Percentiles rank a stretch among this genome's conserved stretches.
phyloP scores from a whole-genome alignment of 306 rosid genomes.

The Prunus mume region DNA sequence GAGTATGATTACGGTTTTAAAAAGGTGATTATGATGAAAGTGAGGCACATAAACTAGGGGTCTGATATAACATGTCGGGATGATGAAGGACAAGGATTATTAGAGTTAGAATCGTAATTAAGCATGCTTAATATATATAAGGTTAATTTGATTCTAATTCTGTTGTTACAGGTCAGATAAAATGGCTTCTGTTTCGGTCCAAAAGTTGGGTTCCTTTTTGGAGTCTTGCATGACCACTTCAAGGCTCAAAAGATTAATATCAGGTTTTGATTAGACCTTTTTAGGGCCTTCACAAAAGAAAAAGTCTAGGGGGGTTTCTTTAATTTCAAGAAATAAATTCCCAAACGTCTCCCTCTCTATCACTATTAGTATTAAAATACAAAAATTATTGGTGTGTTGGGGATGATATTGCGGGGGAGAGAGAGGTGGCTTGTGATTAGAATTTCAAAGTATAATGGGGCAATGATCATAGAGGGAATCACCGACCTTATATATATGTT shows the following conservation, averaged over 20 bases:
- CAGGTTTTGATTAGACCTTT: constrained; percentile 48
- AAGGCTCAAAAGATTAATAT: constrained; percentile 14
- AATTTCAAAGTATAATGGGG: constrained; percentile 31
- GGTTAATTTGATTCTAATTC: not conserved
- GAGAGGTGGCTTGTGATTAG: constrained; percentile 29
- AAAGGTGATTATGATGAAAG: constrained; percentile 49
- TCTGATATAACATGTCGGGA: constrained; percentile 50
- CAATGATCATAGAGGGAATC: constrained; percentile 44
- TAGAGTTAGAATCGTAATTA: constrained; percentile 27
- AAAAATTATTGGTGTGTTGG: constrained; percentile 20
- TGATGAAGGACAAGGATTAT: constrained; percentile 46
- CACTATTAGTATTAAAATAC: not conserved
- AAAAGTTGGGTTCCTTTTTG: constrained; percentile 37
- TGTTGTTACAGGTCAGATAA: constrained; percentile 31
- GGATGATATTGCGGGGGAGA: constrained; percentile 36
- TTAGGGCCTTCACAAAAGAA: not conserved
- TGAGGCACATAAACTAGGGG: constrained; percentile 39
- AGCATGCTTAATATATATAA: not conserved
- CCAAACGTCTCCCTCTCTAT: constrained; percentile 31
- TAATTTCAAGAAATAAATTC: constrained; percentile 20
- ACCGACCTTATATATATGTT: constrained; percentile 39
- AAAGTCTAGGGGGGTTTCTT: constrained; percentile 13
- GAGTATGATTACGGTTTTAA: constrained; percentile 23
- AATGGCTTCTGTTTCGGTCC: constrained; percentile 42
- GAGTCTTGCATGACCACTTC: constrained; percentile 11